Evolutionary conservation across 2,329 filamentous ascomycete species (phyloP).

Genomic region (Aureobasidium sp.): DNA sequence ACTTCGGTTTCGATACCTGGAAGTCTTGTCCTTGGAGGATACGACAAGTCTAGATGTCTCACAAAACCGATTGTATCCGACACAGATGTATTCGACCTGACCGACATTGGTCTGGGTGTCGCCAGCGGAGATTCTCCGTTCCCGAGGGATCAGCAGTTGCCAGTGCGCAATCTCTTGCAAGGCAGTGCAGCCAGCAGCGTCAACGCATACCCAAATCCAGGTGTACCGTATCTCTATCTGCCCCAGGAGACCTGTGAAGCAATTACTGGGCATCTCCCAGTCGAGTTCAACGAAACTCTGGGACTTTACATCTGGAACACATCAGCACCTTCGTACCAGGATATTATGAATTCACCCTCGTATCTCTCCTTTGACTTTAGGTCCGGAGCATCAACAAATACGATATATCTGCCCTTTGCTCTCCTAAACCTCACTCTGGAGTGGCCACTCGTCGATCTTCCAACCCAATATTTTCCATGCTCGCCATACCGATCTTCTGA

Average conservation of each 20-base stretch:
- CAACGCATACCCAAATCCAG: neutral
- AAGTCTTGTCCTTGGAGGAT: conserved; percentile 1
- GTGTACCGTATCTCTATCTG: conserved; percentile 6
- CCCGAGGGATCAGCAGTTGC: neutral
- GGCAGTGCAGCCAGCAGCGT: neutral
- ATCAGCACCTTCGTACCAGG: neutral
- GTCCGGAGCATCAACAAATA: neutral
- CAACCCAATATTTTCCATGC: neutral
- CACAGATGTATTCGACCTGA: neutral
- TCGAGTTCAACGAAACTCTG: neutral
- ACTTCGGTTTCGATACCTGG: neutral
- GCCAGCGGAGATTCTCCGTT: neutral
- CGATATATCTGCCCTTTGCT: neutral
- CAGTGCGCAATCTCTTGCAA: neutral
- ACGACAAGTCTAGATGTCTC: conserved; percentile 1
- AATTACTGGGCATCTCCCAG: neutral
- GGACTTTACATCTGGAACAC: conserved; percentile 2
- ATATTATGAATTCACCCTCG: neutral
- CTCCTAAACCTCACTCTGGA: conserved; percentile 1
- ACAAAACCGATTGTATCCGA: neutral
- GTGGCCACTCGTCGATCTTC: neutral
- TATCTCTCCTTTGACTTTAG: neutral
- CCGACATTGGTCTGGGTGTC: neutral
- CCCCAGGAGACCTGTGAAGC: neutral
- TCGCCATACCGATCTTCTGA: neutral